Base-by-base conservation (phyloP, 495 filamentous ascomycete species). In the Daldinia decipiens region DNA sequence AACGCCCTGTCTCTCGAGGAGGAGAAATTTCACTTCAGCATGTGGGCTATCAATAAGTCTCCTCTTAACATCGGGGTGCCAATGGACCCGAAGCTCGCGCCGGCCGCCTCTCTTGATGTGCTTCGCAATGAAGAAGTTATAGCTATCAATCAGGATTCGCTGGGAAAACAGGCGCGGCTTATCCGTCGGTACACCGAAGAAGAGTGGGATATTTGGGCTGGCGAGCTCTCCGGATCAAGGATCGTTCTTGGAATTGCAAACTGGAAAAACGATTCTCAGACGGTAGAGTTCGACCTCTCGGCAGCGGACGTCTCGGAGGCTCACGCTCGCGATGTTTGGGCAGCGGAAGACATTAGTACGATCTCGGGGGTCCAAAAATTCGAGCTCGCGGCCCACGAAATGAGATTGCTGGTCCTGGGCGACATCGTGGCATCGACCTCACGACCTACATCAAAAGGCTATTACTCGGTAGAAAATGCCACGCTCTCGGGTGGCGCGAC, bases 1-100 rank as follows among this genome's bases (percentile, higher is more conserved):
- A 71, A 73, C 5, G 74, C 68, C n/a, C 40, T 79, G 9, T 74
- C 73, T 1, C 55, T 67, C 29, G 63, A 75, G 63, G 82, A 87
- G 66, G 82, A 86, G 27, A 78, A 82, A 40, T 82, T 84, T 0
- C 87, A 89, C 73, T 87, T 89, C 64, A 81, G 82, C 1, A 72
- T 89, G 50, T 89, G 87, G 87, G 84, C 84, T 50, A 84, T 87
- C 29, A 71, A 84, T 59, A 89, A 88, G 72, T 86, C 83, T 13
- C 85, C 86, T 0, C 77, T 89, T 5, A 75, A 83, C 21, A 85
- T 90, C 39, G 85, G 86, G 0, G 82, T 76, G 1, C 84, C 83
- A 1, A 76, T 85, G 11, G 68, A 68, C 27, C 52, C 71, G 24
- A 80, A 79, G 3, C 78, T 87, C 7, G 70, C 71, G n/a, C 69